Evolutionary conservation across 2,329 filamentous ascomycete species (phyloP).

Genomic region (Aspergillus melleus): DNA sequence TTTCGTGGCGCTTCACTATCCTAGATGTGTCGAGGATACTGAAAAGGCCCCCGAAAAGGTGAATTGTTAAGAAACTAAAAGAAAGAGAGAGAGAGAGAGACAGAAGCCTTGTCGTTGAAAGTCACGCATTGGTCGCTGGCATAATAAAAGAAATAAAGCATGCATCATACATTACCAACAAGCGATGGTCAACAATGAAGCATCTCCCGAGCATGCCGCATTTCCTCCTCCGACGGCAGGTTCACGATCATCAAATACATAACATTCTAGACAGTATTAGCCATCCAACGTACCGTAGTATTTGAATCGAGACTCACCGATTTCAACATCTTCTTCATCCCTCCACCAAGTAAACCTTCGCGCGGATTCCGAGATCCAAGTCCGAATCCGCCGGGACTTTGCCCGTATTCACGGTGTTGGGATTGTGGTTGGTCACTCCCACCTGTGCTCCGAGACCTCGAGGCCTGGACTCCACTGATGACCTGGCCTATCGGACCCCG

Average conservation of each 20-base stretch:
- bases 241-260: constrained; percentile 55
- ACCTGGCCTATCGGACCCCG: not conserved
- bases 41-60: too few relatives aligned
- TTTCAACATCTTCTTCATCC: not conserved
- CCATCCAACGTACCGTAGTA: not conserved
- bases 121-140: too few relatives aligned
- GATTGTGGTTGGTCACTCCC: too few relatives aligned
- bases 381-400: not conserved
- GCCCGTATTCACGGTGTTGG: not conserved
- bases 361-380: not conserved
- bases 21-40: too few relatives aligned
- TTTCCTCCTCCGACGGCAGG: constrained; percentile 48
- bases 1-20: too few relatives aligned
- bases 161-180: too few relatives aligned
- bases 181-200: not conserved
- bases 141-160: too few relatives aligned
- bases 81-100: too few relatives aligned
- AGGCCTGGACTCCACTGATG: not conserved
- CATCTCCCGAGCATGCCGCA: constrained; percentile 24
- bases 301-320: not conserved
- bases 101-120: too few relatives aligned
- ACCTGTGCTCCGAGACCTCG: not conserved
- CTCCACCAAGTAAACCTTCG: not conserved
- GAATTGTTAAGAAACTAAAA: too few relatives aligned
- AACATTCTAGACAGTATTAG: constrained; percentile 41